Conservation (phyloP, 2,329 filamentous ascomycete species). For the Elsinoe fawcettii region DNA sequence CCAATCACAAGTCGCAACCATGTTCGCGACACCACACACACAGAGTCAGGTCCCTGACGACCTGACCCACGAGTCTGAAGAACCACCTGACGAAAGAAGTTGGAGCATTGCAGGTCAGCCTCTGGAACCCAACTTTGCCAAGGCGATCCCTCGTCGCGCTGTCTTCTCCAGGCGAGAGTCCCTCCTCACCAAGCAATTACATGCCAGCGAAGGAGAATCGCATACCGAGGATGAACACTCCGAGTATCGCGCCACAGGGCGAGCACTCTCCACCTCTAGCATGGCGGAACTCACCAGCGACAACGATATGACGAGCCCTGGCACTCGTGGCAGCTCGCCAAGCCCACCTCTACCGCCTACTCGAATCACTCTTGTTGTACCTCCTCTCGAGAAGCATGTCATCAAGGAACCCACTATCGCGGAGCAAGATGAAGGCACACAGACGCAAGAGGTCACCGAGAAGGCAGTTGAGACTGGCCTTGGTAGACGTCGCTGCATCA, state of each 20-base stretch:
- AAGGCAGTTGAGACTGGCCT: slow-evolving; percentile 54
- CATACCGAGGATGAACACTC: slow-evolving; percentile 33
- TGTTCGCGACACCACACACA: slow-evolving; percentile 9
- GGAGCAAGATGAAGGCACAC: slow-evolving; percentile 29
- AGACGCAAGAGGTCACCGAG: slow-evolving; percentile 35
- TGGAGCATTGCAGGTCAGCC: slow-evolving; percentile 20
- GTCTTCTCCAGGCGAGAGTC: slow-evolving; percentile 61
- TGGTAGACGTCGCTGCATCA: slow-evolving; percentile 80
- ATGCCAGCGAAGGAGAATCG: slow-evolving; percentile 42
- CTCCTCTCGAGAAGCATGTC: slow-evolving; percentile 33
- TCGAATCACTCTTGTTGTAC: slow-evolving; percentile 33
- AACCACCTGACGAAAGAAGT: slow-evolving; percentile 65
- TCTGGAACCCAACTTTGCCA: slow-evolving; percentile 36
- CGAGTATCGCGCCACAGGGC: slow-evolving; percentile 24
- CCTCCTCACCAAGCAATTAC: slow-evolving; percentile 77
- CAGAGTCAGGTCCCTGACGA: slow-evolving; percentile 10
- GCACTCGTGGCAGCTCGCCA: slow-evolving; percentile 70
- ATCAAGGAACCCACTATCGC: slow-evolving; percentile 32
- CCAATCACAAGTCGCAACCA: neutral
- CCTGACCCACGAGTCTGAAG: slow-evolving; percentile 58
- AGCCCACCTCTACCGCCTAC: slow-evolving; percentile 71
- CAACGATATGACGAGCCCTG: slow-evolving; percentile 72
- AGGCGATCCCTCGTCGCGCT: slow-evolving; percentile 34
- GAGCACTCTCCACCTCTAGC: slow-evolving; percentile 61
- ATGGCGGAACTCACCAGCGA: slow-evolving; percentile 93